Base-by-base conservation (phyloP, 306 rosid species). In the Vicia faba region DNA sequence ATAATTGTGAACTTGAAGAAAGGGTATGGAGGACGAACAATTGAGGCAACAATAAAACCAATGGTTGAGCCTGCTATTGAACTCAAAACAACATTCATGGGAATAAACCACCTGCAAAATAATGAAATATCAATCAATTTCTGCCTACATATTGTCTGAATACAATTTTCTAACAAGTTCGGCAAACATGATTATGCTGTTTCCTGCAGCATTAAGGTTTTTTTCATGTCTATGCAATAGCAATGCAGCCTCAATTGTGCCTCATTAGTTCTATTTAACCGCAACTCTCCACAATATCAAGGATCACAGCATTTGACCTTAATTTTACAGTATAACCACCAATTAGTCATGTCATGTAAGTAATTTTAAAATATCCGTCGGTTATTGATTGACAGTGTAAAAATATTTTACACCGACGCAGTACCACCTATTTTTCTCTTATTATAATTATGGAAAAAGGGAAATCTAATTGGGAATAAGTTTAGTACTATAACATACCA, bases 51-150 rank as follows among this genome's bases (percentile, higher is more conserved):
- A 82, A 71, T 12, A 11, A 83, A 78, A 66, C 99, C 99, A 66
- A 95, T 95, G n/a, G 91, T 48, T 20, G 99, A 95, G 14, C 92
- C 99, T 55, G 91, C 48, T 62, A 79, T 79, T 39, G 84, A 75
- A 75, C 83, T 76, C 81, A 95, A 79, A 69, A 95, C 69, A 59
- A 95, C 96, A 77, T 95, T 95, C 46, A 60, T 26, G 0, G 99
- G 99, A 81, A 95, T 95, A 84, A 95, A 95, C 99, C 99, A 95
- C 99, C 99, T 95, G 79, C 74, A 72, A 71, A 75, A 35, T 5
- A 43, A 36, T 36, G 1, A 36, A 64, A 33, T 11, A 64, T 38
- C 61, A 55, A 39, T 8, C 3, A 6, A 16, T 20, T 28, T 16
- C 13, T 6, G 11, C 12, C 50, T 11, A 10, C 46, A 58, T 58